Evolutionary conservation across 164 flowering plant genomes (phyloP).

Genomic region (Dillenia suffruticosa): DNA sequence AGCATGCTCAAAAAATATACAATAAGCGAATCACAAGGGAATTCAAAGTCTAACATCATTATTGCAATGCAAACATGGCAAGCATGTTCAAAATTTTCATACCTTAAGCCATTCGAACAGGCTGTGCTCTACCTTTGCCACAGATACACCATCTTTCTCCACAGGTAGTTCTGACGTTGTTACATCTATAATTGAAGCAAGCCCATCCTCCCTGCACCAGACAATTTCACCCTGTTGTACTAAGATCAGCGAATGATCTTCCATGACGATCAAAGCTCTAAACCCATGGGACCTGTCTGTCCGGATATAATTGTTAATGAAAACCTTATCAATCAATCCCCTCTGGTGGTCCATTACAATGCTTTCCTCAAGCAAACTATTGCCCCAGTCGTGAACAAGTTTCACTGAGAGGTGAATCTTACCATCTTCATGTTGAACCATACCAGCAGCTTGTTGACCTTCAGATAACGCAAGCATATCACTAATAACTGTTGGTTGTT

Average conservation of each 20-base stretch:
- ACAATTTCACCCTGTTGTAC: slow-evolving; percentile 93
- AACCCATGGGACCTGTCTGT: slow-evolving; percentile 86
- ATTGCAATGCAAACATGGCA: too few relatives aligned
- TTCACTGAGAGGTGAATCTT: slow-evolving; percentile 65
- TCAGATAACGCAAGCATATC: slow-evolving; percentile 59
- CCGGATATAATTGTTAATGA: slow-evolving; percentile 75
- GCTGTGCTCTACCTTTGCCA: slow-evolving; percentile 86
- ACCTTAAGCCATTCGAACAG: slow-evolving; percentile 98
- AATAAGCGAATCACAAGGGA: too few relatives aligned
- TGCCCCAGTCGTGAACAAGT: slow-evolving; percentile 43
- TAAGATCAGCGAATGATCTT: slow-evolving; percentile 82
- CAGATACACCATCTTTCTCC: slow-evolving; percentile 85
- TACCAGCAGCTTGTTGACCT: slow-evolving; percentile 66
- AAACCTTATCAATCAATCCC: slow-evolving; percentile 73
- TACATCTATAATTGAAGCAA: slow-evolving; percentile 82
- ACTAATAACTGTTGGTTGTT: slow-evolving; percentile 52
- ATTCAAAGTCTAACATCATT: too few relatives aligned
- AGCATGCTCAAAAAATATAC: too few relatives aligned
- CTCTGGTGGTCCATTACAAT: slow-evolving; percentile 54
- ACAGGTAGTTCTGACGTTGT: slow-evolving; percentile 87
- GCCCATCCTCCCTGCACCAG: slow-evolving; percentile 96
- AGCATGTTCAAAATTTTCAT: slow-evolving; percentile 9
- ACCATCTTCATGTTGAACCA: slow-evolving; percentile 46
- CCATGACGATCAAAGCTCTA: slow-evolving; percentile 94
- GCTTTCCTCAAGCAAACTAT: slow-evolving; percentile 58